These are phyloP conservation scores for Corymbia calophylla DNA, from an alignment of 441 rosid genomes.

Conservation along the genomic window DNA sequence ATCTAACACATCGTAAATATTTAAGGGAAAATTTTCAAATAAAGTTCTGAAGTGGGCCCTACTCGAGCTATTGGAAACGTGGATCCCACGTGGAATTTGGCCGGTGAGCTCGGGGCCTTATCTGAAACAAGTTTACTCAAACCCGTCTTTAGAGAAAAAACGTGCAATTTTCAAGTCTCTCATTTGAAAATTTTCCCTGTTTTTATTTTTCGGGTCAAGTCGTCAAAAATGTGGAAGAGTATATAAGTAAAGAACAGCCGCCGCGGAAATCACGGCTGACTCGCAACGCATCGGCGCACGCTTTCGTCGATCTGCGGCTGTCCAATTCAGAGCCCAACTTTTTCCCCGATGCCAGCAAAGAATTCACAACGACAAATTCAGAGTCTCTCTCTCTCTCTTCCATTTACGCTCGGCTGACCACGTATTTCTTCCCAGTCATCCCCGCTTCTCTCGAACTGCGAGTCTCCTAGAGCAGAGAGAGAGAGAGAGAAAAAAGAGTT, in stretches of 20 bases:
- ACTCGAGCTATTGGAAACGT: not conserved
- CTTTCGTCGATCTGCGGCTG: not conserved
- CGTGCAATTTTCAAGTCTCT: not conserved
- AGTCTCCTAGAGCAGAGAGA: not conserved
- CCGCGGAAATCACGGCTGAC: not conserved
- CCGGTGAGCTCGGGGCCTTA: accelerated
- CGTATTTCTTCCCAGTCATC: not conserved
- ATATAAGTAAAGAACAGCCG: not conserved
- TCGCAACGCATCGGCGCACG: not conserved
- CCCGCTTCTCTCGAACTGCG: not conserved
- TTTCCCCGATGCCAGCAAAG: not conserved
- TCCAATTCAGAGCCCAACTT: not conserved
- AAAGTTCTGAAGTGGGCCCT: accelerated
- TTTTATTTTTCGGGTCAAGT: not conserved
- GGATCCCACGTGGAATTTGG: not conserved
- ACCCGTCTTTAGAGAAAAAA: not conserved
- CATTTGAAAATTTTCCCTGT: not conserved
- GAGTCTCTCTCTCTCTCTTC: not conserved
- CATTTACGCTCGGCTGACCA: not conserved
- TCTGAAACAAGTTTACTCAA: not conserved
- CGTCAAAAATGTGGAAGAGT: not conserved
- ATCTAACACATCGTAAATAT: not conserved
- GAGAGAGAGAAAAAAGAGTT: not conserved
- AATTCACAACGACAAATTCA: not conserved
- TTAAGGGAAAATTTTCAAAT: not conserved